Conservation (phyloP, 2,329 filamentous ascomycete genomes). For the Colletotrichum godetiae region DNA sequence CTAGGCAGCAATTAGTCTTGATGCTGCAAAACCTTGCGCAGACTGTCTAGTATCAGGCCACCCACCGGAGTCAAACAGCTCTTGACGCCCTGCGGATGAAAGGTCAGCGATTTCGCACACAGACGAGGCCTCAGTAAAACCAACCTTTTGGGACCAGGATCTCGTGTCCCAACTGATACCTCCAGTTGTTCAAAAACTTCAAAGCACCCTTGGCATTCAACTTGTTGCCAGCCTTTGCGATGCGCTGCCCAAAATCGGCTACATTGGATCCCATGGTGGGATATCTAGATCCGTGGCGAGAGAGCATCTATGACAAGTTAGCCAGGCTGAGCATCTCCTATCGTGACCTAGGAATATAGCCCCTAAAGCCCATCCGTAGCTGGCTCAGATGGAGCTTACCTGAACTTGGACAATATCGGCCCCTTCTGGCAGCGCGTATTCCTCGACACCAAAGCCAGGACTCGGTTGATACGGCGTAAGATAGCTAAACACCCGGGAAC, state of each 20-base stretch:
- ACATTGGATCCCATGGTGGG: conserved; percentile 72
- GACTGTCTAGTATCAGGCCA: not conserved
- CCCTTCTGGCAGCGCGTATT: conserved; percentile 74
- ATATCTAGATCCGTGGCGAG: conserved; percentile 79
- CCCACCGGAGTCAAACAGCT: conserved; percentile 73
- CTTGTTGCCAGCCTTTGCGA: conserved; percentile 64
- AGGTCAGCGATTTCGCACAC: not conserved
- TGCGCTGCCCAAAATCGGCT: conserved; percentile 64
- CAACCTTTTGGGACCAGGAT: conserved; percentile 75
- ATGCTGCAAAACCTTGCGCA: not conserved
- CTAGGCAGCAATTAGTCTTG: conserved; percentile 43
- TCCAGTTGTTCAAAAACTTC: conserved; percentile 76
- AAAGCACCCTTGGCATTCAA: conserved; percentile 69
- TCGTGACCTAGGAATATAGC: not conserved
- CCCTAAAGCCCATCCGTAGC: not conserved
- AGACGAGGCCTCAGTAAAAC: not conserved
- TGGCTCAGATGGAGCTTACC: conserved; percentile 39
- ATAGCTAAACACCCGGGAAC: conserved; percentile 47
- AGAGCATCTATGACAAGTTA: conserved; percentile 68
- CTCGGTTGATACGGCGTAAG: conserved; percentile 78
- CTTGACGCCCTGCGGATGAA: conserved; percentile 64
- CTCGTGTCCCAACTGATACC: conserved; percentile 75
- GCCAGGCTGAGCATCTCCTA: not conserved
- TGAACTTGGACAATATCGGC: conserved; percentile 77
- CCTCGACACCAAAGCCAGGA: conserved; percentile 79